Base-by-base conservation (phyloP, 176 grass and related monocot species). In the Carex cristatella region DNA sequence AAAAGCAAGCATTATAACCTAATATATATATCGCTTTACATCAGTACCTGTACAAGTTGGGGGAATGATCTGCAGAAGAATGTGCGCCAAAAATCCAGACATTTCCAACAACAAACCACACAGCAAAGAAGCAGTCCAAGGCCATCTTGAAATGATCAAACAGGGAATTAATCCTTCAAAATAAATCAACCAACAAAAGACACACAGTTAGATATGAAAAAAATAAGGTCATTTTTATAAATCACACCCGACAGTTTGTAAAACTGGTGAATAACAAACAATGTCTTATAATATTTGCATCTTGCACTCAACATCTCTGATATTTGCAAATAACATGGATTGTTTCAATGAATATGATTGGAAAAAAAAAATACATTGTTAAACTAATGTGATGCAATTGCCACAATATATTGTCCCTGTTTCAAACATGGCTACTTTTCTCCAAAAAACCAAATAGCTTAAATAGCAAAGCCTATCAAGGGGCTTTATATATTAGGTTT, bases 131-230 rank as follows among this genome's bases (percentile, higher is more conserved):
- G 85, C 96, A 99, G 86, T 99, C 93, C 88, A 99, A 81, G 10
- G 87, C 93, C 93, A 99, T 99, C 87, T 99, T 99, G 87, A 99
- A 99, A 86, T 99, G 96, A 54, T 95, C 96, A 89, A 94, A 91
- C 49, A 95, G 79, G 23, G 93, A 88, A 92, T 95, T 94, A 63
- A 95, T 95, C 93, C 96, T 99, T 86, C 51, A 90, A 57, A 81
- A 28, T 51, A 51, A 40, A 64, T 81, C 16, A 61, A 85, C 23
- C 33, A 61, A 33, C 7, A 74, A 44, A 44, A n/a, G 60, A 35
- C 57, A 23, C 48, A 57, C 19, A 56, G 23, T 32, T 58, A 33
- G 46, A 60, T 53, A 79, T 16, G 23, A 79, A 79, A 79, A 49
- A 60, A 15, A 51, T 51, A 58, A 79, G 10, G 68, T 44, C 37